Base-by-base conservation (phyloP, 768 basidiomycete species). In the Hebeloma cylindrosporum region DNA sequence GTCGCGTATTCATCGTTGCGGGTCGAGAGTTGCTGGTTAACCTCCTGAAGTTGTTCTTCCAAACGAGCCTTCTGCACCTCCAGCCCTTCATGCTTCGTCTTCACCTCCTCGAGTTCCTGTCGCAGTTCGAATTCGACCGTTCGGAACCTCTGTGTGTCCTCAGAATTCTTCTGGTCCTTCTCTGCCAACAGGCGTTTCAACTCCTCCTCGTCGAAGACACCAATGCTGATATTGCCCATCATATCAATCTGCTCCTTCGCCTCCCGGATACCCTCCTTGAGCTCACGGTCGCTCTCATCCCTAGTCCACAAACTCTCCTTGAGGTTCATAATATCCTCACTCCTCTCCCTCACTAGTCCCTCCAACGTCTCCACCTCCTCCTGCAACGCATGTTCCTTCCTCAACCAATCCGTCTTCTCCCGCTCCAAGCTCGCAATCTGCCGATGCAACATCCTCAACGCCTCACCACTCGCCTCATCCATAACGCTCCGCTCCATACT, bases 401-500 rank as follows among this genome's bases (percentile, higher is more conserved):
- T 66, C 47, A 61, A 58, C 63, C 70, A 66, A 2, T 81, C 78
- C 8, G 55, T 61, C 62, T 75, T 80, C 66, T 88, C 87, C 31
- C 77, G 67, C 56, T 89, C 85, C 27, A 94, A 70, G n/a, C 77
- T 74, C 6, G 78, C 76, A 50, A 97, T 91, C 59, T 88, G 84
- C 4, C 75, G 65, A 57, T 97, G 89, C 32, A 96, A 74, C 65
- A 82, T 81, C 33, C 88, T 74, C 58, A 97, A 69, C 22, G 84
- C 90, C 63, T 83, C 82, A 2, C 85, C 77, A 47, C 85, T 88
- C 1, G 88, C 85, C 52, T 83, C 85, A 56, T 88, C 87, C 74
- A 95, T 93, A 29, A 94, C 67, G 50, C 90, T 88, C 14, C 83
- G 70, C 48, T 88, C 85, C 63, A 91, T 69, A 56, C 84, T 88